Base-by-base conservation (phyloP, 2,329 filamentous ascomycete species). In the Tetracladium maxilliforme region DNA sequence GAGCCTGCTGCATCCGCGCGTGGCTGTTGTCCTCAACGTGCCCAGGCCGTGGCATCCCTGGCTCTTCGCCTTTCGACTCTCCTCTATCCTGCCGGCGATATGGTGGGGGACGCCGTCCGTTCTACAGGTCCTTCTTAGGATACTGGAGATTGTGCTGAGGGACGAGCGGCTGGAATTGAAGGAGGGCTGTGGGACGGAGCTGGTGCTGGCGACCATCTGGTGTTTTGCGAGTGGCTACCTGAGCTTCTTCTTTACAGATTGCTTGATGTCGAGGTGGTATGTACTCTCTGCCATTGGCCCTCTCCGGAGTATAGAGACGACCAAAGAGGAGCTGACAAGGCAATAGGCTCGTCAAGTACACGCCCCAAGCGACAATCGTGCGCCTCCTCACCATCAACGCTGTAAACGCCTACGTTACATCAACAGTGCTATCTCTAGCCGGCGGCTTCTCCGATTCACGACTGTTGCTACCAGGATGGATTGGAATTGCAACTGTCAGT, bases 231-330 rank as follows among this genome's bases (percentile, higher is more conserved):
- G 76, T 12, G 79, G 74, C 27, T 82, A 83, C 48, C 63, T 84
- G 31, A 78, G 76, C 25, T 86, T 82, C 49, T 80, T 82, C 55
- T 86, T 86, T 45, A 80, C 77, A 29, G 79, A 86, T 51, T 82
- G 78, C 49, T 65, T 86, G 40, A 84, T 86, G 78, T 83, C 77
- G 33, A 61, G 80, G 51, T 86, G 79, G 76, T 80, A 43, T 22
- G 61, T 51, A 21, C 11, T 16, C 19, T 9, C 20, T 17, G 16
- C 16, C 22, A n/a, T n/a, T n/a, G n/a, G n/a, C 11, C 12, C 13
- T 10, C 16, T 27, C 12, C 7, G 24, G 16, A n/a, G 9, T 23
- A 21, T 21, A 17, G 10, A 6, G 6, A n/a, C n/a, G 11, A 25
- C 15, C 33, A 33, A 18, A 36, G 27, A 19, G 19, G 29, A 21